Percentiles rank a stretch among this genome's conserved stretches.
Conservation (phyloP, 257 asterid genomes). For the Solanum appendiculatum region DNA sequence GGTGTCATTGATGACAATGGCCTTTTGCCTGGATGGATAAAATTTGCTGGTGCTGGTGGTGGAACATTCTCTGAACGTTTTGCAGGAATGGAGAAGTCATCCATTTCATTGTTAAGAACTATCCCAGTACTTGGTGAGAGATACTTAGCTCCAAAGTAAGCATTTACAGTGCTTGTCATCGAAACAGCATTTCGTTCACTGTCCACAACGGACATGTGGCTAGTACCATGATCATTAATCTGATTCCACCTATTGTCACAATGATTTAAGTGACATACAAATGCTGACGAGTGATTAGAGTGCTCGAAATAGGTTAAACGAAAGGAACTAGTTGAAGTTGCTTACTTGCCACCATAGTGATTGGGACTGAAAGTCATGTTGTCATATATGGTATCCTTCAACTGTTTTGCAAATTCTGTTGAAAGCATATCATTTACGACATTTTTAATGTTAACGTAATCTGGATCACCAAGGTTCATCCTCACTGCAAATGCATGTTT, state of each 20-base stretch:
- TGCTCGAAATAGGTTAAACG: not conserved
- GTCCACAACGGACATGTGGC: slow-evolving; percentile 67
- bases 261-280: not conserved
- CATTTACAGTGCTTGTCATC: slow-evolving; percentile 48
- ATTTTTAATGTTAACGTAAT: slow-evolving; percentile 14
- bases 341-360: slow-evolving; percentile 62
- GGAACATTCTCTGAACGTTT: slow-evolving; percentile 7
- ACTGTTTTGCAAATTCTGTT: slow-evolving; percentile 25
- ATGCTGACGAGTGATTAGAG: not conserved
- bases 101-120: slow-evolving; percentile 76
- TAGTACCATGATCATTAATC: slow-evolving; percentile 55
- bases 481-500: slow-evolving; percentile 53
- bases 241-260: slow-evolving; percentile 46
- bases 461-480: slow-evolving; percentile 70
- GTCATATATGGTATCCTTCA: slow-evolving; percentile 34
- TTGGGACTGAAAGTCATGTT: slow-evolving; percentile 39
- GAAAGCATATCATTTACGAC: slow-evolving; percentile 46
- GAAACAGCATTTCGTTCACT: slow-evolving; percentile 55
- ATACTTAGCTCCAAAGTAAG: slow-evolving; percentile 43
- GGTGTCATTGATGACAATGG: slow-evolving; percentile 82
- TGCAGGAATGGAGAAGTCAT: slow-evolving; percentile 55
- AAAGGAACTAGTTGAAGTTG: not conserved
- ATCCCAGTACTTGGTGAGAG: slow-evolving; percentile 56
- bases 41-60: slow-evolving; percentile 59
- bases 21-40: slow-evolving; percentile 49